Percentiles rank a stretch among this genome's conserved stretches.
Conservation (phyloP, 345 rosid species). For the Hypericum androsaemum region DNA sequence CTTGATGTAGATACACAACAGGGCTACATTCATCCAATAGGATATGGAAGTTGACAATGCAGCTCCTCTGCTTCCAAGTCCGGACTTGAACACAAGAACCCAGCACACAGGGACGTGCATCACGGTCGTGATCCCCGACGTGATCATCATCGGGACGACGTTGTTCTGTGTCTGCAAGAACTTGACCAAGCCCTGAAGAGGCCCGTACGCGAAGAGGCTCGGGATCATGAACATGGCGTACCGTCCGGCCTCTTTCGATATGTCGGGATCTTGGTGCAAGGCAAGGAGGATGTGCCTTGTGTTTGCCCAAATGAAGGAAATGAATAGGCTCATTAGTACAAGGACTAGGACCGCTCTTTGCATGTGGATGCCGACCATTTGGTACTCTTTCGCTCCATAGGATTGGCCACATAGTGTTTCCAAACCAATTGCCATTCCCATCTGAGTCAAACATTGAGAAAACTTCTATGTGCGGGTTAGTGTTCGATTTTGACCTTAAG, state of each 20-base stretch:
- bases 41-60: slow-evolving; percentile 32
- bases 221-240: slow-evolving; percentile 56
- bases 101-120: slow-evolving; percentile 33
- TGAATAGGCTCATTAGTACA: slow-evolving; percentile 29
- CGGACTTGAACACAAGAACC: slow-evolving; percentile 31
- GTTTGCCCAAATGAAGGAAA: slow-evolving; percentile 32
- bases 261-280: slow-evolving; percentile 35
- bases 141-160: slow-evolving; percentile 38
- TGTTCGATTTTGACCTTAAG: too few relatives aligned
- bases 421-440: slow-evolving; percentile 62
- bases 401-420: slow-evolving; percentile 67
- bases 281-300: slow-evolving; percentile 34
- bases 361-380: slow-evolving; percentile 51
- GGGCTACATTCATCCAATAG: slow-evolving; percentile 33
- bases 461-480: too few relatives aligned
- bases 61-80: slow-evolving; percentile 36
- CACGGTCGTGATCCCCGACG: slow-evolving; percentile 24
- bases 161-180: slow-evolving; percentile 53
- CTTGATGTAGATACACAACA: slow-evolving; percentile 28
- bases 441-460: slow-evolving; percentile 10
- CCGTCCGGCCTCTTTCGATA: slow-evolving; percentile 28
- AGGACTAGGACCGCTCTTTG: slow-evolving; percentile 58
- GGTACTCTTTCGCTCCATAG: slow-evolving; percentile 55
- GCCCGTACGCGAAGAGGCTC: slow-evolving; percentile 38
- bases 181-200: slow-evolving; percentile 55